Percentiles rank a stretch among this genome's conserved stretches.
These are phyloP conservation scores for Discostella stelligera DNA, from an alignment of 352 stramenopile species.

Conservation along the genomic window DNA sequence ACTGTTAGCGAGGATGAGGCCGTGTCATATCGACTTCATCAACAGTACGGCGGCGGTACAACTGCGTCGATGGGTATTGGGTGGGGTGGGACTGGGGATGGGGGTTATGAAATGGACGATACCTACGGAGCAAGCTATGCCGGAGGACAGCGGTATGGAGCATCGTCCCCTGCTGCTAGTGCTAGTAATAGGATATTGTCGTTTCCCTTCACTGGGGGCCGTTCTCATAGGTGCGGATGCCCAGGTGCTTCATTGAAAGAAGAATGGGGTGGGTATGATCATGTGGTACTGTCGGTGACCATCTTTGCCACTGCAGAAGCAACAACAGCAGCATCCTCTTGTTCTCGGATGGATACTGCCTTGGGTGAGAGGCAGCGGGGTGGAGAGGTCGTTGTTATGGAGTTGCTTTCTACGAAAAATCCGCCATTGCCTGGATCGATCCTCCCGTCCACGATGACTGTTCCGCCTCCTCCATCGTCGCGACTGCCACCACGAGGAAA, in stretches of 20 bases:
- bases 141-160: not conserved
- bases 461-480: not conserved
- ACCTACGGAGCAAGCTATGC: not conserved
- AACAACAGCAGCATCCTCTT: not conserved
- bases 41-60: constrained; percentile 8
- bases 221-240: constrained; percentile 7
- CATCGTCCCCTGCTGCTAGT: not conserved
- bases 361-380: constrained; percentile 3
- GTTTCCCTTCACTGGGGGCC: too few relatives aligned
- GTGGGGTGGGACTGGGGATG: too few relatives aligned
- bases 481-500: not conserved
- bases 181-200: constrained; percentile 6
- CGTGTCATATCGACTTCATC: constrained; percentile 22
- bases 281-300: constrained; percentile 50
- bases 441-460: not conserved
- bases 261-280: constrained; percentile 50
- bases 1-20: constrained; percentile 52
- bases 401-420: constrained; percentile 52
- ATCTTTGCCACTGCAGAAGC: constrained; percentile 28
- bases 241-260: too few relatives aligned
- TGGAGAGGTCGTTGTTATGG: constrained; percentile 48
- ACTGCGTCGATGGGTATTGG: not conserved
- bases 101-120: too few relatives aligned
- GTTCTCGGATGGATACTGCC: not conserved
- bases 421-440: constrained; percentile 10